Evolutionary conservation across 139 green algal genomes (phyloP).

Genomic region (Micromonas pusilla): DNA sequence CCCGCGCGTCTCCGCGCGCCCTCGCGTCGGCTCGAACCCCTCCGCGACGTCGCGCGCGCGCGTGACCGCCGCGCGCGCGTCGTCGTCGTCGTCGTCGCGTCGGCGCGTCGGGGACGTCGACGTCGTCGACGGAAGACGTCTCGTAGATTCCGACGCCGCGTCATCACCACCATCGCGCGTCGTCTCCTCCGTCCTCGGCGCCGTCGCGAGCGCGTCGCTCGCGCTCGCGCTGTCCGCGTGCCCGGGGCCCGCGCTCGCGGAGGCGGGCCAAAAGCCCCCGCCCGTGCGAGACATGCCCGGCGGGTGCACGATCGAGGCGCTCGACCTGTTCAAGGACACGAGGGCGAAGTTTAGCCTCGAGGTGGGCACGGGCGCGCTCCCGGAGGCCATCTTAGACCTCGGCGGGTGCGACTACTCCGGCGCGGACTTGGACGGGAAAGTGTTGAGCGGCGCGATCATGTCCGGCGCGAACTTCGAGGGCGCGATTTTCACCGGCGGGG

Average conservation of each 20-base stretch:
- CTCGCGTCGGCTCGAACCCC: too few relatives aligned
- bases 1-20: too few relatives aligned
- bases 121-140: too few relatives aligned
- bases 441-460: conserved; percentile 4
- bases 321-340: conserved; percentile 14
- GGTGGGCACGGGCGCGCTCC: background rate
- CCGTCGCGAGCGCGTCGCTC: background rate
- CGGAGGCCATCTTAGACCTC: conserved; percentile 13
- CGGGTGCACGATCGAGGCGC: background rate
- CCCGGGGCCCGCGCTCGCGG: background rate
- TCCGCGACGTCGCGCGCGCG: too few relatives aligned
- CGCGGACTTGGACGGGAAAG: conserved; percentile 6
- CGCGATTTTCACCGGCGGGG: background rate
- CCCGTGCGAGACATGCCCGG: conserved; percentile 6
- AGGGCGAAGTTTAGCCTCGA: conserved; percentile 20
- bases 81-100: too few relatives aligned
- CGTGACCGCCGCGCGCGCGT: too few relatives aligned
- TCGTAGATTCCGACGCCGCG: too few relatives aligned
- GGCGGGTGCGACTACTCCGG: conserved; percentile 19
- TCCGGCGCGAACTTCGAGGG: background rate
- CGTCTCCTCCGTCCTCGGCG: too few relatives aligned
- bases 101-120: too few relatives aligned
- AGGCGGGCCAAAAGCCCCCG: background rate
- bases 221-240: background rate
- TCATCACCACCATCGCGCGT: too few relatives aligned